Evolutionary conservation across 164 flowering plant genomes (phyloP), one percentile per base, ranked within the genome.

Genomic region (Magnolia officinalis): DNA sequence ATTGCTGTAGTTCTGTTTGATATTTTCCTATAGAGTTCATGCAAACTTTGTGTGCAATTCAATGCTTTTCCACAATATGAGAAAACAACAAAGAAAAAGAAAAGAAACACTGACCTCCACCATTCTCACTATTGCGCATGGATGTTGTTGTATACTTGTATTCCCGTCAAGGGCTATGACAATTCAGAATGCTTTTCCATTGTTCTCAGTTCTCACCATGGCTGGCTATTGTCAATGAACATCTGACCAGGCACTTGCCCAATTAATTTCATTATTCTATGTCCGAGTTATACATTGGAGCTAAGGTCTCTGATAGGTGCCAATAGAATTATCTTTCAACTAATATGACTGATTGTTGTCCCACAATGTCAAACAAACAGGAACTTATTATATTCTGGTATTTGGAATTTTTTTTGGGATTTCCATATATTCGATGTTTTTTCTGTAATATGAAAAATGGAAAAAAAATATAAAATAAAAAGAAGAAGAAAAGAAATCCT

Each of bases 211-310:
- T 37, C 45, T 37, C 45, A 37, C 45, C 98, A 63, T 91, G 86
- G n/a, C 97, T 94, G 70, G 97, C 97, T 71, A 84, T 96, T 81
- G 95, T 96, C 80, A 98, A 92, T 80, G 97, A 96, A 83, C 91
- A 90, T 85, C 84, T 96, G 77, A 91, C 97, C n/a, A 86, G 88
- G 50, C 82, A 92, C 79, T 84, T 94, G 24, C 99, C 98, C 6
- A 90, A 81, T 55, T 55, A 55, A 55, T 55, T 55, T 55, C 11
- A 8, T 16, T 55, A 55, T 10, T 55, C 13, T 55, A 1, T 55
- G 6, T 55, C 18, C 8, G 18, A 55, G 18, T 55, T 10, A 16
- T 8, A 10, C 16, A 55, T 55, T 55, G 61, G 13, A 16, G 61
- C 61, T 10, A 16, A 55, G 61, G 18, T 10, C 61, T 55, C 61